These are phyloP conservation scores for Hymenochaete sp. DNA, from an alignment of 1,284 basidiomycete genomes.

Conservation along the genomic window DNA sequence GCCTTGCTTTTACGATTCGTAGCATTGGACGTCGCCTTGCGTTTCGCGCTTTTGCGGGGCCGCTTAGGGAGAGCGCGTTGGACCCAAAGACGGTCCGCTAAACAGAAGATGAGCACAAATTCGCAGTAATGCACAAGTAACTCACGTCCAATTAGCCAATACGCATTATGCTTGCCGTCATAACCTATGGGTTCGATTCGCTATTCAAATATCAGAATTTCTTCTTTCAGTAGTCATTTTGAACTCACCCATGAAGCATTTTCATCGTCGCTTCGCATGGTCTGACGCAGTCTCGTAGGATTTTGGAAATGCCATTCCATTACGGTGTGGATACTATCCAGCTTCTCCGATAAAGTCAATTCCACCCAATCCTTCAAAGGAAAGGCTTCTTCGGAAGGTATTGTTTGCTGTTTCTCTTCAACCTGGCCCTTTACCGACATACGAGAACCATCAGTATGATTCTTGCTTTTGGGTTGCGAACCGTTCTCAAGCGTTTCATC, in stretches of 20 bases:
- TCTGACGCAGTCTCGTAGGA: constrained; percentile 48
- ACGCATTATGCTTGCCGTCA: constrained; percentile 73
- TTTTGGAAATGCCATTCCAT: constrained; percentile 80
- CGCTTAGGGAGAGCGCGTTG: constrained; percentile 60
- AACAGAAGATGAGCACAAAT: constrained; percentile 11
- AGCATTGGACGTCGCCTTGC: constrained; percentile 34
- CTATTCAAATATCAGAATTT: constrained; percentile 31
- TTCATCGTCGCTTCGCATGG: constrained; percentile 75
- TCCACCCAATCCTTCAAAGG: constrained; percentile 56
- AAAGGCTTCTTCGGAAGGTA: not conserved
- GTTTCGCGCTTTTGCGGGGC: constrained; percentile 38
- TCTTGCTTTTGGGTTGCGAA: not conserved
- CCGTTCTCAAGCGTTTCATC: not conserved
- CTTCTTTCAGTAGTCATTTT: not conserved
- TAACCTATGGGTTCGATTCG: constrained; percentile 83
- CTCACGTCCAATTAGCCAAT: constrained; percentile 80
- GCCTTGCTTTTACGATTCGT: constrained; percentile 9
- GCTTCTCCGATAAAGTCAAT: constrained; percentile 60
- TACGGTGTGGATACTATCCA: constrained; percentile 68
- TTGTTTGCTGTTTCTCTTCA: not conserved
- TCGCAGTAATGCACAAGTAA: constrained; percentile 8
- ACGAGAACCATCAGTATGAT: constrained; percentile 6
- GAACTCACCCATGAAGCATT: constrained; percentile 60
- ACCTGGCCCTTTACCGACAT: constrained; percentile 1
- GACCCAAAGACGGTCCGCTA: constrained; percentile 80